Evolutionary conservation across 2,329 filamentous ascomycete genomes (phyloP).

Genomic region (Pseudogymnoascus sp.): DNA sequence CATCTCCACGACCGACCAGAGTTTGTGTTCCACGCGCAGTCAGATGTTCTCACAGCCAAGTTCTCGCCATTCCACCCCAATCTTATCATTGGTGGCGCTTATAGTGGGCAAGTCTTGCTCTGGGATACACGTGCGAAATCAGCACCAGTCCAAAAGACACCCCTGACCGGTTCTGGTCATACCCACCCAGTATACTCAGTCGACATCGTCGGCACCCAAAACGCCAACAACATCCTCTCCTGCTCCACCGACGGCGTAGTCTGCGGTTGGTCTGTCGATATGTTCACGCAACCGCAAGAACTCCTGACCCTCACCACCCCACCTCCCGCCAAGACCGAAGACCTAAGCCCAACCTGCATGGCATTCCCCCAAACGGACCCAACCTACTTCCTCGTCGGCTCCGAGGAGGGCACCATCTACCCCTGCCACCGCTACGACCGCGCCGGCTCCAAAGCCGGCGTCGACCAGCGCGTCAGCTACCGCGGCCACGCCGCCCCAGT

Average conservation of each 20-base stretch:
- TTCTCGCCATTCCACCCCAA: conserved; percentile 99
- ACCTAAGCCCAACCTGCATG: conserved; percentile 89
- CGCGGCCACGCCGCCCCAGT: conserved; percentile 86
- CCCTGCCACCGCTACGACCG: conserved; percentile 96
- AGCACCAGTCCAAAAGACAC: conserved; percentile 89
- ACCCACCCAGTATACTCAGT: conserved; percentile 95
- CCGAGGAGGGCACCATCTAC: conserved; percentile 93
- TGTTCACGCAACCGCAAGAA: conserved; percentile 94
- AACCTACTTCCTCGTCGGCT: conserved; percentile 94
- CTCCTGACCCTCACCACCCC: conserved; percentile 81
- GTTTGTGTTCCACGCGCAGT: conserved; percentile 93
- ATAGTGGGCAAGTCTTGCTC: conserved; percentile 89
- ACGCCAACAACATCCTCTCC: conserved; percentile 97
- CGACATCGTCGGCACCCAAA: conserved; percentile 93
- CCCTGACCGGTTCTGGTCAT: conserved; percentile 87
- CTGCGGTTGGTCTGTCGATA: conserved; percentile 95
- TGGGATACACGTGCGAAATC: conserved; percentile 94
- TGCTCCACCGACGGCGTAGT: conserved; percentile 95
- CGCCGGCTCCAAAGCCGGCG: conserved; percentile 90
- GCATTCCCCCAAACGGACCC: conserved; percentile 92
- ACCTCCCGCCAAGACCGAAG: conserved; percentile 81
- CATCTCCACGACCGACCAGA: conserved; percentile 91
- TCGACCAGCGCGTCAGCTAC: conserved; percentile 83
- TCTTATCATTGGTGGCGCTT: conserved; percentile 89
- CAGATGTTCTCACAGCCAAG: conserved; percentile 87